phyloP scores from a whole-genome alignment of 1,284 basidiomycete genomes.

The Melanopsichium pennsylvanicum region DNA sequence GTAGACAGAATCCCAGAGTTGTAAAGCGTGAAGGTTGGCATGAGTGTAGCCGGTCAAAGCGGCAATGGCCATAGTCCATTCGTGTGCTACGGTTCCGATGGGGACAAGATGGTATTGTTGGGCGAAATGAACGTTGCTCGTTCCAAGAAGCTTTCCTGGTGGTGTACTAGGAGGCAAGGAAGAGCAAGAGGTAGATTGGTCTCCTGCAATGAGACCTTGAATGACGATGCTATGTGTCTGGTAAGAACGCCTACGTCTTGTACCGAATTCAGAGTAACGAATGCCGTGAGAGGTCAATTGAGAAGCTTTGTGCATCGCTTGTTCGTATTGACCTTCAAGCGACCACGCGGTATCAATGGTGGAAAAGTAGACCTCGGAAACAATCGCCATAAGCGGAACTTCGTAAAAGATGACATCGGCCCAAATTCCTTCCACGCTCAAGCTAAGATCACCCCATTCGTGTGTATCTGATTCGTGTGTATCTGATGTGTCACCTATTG shows the following conservation, averaged over 20 bases:
- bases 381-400: slow-evolving; percentile 88
- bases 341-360: slow-evolving; percentile 82
- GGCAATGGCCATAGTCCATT: slow-evolving; percentile 65
- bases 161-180: no score
- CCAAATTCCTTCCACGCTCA: slow-evolving; percentile 82
- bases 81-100: slow-evolving; percentile 63
- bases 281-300: slow-evolving; percentile 77
- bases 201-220: slow-evolving; percentile 74
- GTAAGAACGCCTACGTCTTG: slow-evolving; percentile 83
- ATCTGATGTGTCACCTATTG: no score
- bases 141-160: slow-evolving; percentile 73
- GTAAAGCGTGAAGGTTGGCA: slow-evolving; percentile 52
- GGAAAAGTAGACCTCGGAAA: slow-evolving; percentile 79
- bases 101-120: slow-evolving; percentile 51
- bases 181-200: neutral
- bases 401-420: slow-evolving; percentile 92
- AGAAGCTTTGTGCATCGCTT: slow-evolving; percentile 77
- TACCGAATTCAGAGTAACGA: slow-evolving; percentile 90
- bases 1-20: slow-evolving; percentile 63
- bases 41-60: slow-evolving; percentile 56
- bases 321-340: slow-evolving; percentile 77
- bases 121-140: slow-evolving; percentile 61
- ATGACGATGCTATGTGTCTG: slow-evolving; percentile 82
- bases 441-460: slow-evolving; percentile 74
- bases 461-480: neutral